Evolutionary conservation across 805 yeast genomes (phyloP).

Genomic region (Tanozyma kutaoensis): DNA sequence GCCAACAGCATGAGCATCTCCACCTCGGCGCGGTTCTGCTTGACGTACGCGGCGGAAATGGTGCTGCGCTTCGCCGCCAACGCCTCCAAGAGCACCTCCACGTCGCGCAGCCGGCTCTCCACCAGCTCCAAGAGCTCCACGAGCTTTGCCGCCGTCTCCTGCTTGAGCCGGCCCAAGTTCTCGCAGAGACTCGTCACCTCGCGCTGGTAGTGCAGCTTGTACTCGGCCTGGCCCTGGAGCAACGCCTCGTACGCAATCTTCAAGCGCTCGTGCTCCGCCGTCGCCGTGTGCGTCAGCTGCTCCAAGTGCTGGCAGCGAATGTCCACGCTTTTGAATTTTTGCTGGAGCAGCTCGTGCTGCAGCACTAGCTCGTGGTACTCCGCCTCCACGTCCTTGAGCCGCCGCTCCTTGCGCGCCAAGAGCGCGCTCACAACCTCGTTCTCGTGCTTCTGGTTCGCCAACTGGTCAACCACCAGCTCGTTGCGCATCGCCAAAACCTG

Average conservation of each 20-base stretch:
- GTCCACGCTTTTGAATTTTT: conserved; percentile 36
- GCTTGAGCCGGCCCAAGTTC: conserved; percentile 10
- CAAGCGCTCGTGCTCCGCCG: conserved; percentile 41
- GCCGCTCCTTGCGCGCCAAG: conserved; percentile 56
- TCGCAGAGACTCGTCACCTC: conserved; percentile 27
- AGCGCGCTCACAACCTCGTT: conserved; percentile 61
- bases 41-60: conserved; percentile 34
- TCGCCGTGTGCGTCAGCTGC: conserved; percentile 27
- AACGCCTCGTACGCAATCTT: conserved; percentile 48
- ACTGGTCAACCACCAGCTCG: conserved; percentile 45
- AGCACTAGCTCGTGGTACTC: conserved; percentile 36
- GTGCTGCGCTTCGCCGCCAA: conserved; percentile 32
- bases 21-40: conserved; percentile 30
- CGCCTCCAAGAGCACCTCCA: conserved; percentile 35
- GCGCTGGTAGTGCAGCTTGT: conserved; percentile 31
- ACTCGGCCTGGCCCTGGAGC: conserved; percentile 36
- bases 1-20: conserved; percentile 32
- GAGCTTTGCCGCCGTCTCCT: conserved; percentile 14
- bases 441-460: conserved; percentile 64
- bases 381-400: conserved; percentile 52
- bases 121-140: conserved; percentile 22
- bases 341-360: conserved; percentile 32
- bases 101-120: conserved; percentile 32
- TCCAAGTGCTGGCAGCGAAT: conserved; percentile 35
- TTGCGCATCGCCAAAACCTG: conserved; percentile 33